Base-by-base conservation (phyloP, 352 stramenopile species). In the Phytophthora rubi region DNA sequence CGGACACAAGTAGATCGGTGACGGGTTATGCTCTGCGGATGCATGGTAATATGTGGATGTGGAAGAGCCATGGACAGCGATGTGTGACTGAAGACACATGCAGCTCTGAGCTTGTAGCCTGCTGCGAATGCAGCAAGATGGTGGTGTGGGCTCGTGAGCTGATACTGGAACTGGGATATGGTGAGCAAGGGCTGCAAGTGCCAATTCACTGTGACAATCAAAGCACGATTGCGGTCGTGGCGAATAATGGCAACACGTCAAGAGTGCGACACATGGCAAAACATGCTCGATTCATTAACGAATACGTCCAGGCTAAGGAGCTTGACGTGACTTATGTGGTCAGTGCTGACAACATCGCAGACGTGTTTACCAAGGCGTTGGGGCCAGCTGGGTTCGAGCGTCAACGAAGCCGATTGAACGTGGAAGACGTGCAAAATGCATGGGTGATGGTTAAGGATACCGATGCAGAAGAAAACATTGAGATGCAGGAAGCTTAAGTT, bases 211-310 rank as follows among this genome's bases (percentile, higher is more conserved):
- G 55, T 10, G 55, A 61, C 13, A 53, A 61, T 21, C 39, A 61
- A 13, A 61, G 55, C 23, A 28, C 55, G 21, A 61, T 61, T 53
- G 39, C 21, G n/a, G 39, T 53, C 10, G 23, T 61, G 13, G 35
- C 7, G 2, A 61, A 42, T 39, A 61, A 61, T 26, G 55, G 55
- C 4, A 61, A 61, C 18, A 61, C 55, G 32, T 53, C 30, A 10
- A 6, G 52, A 9, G 30, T 58, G 32, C 21, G 52, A 15, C 52
- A 58, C 30, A 58, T 58, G 52, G 52, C 52, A 16, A 58, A 58
- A 30, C 52, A 58, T n/a, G 52, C 52, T 15, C 28, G 52, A 5
- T 57, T 57, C 32, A 57, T 57, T 30, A 57, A 57, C 7, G 52
- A 57, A 30, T 57, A 45, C 12, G 18, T 52, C 15, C 44, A 52